Base-by-base conservation (phyloP, 768 basidiomycete genomes). In the Amanita subjunquillea region DNA sequence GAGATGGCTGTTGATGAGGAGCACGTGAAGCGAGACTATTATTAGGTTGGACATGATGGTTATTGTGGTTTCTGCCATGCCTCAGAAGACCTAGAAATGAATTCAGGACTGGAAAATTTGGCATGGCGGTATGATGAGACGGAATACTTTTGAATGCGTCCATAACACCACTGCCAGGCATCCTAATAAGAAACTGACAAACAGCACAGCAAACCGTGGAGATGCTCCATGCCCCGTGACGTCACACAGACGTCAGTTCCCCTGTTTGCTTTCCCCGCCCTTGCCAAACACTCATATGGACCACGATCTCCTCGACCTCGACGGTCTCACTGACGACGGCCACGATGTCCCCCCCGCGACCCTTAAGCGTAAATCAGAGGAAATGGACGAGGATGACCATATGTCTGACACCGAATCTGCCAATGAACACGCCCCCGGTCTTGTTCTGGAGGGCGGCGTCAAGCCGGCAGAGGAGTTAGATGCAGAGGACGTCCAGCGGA, bases 391-490 rank as follows among this genome's bases (percentile, higher is more conserved):
- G 5, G 84, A 82, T 59, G 73, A 70, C 20, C 74, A 75, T 30
- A 79, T 82, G 71, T 78, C 78, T 7, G 82, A 79, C 32, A 78
- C 73, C 34, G 74, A 71, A 30, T 72, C 67, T 20, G 78, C 63
- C 17, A 76, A 70, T 6, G 74, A 67, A 32, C 74, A 76, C 36
- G 66, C 76, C 5, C 76, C 75, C 0, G 76, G 75, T 4, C 74
- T 94, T 12, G 83, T 91, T 4, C 74, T 88, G 0, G 88, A 88
- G 51, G 94, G 93, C 0, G 95, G 95, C 8, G 73, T 94, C 10
- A 82, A 80, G 58, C 95, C 95, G 12, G 91, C 94, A n/a, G 93
- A 97, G 37, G 94, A 99, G 69, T 73, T 98, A 41, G 93, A 97
- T 64, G 83, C 74, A 27, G 94, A 95, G 58, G 91, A 94, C 54